Conservation (phyloP, 345 rosid species). For the Eucalyptus urophylla region DNA sequence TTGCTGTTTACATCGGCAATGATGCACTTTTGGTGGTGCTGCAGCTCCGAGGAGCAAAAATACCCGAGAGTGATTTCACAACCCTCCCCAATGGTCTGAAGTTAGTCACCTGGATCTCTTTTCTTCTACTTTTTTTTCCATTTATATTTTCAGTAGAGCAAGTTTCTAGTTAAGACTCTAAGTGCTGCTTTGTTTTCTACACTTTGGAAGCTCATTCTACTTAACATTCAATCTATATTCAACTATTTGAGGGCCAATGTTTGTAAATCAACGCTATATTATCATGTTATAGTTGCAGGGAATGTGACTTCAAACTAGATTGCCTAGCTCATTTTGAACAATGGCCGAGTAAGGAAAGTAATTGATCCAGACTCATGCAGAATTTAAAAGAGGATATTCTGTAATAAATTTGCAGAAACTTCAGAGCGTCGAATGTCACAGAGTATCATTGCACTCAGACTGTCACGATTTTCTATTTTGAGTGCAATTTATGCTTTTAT, state of each 20-base stretch:
- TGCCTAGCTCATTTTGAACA: background rate
- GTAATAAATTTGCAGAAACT: background rate
- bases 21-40: background rate
- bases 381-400: background rate
- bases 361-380: background rate
- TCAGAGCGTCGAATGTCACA: background rate
- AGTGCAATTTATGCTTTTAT: background rate
- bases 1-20: background rate
- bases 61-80: conserved; percentile 77
- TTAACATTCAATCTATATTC: background rate
- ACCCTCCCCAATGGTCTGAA: conserved; percentile 82
- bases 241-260: background rate
- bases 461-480: background rate
- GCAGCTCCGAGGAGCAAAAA: conserved; percentile 80
- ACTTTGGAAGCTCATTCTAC: background rate
- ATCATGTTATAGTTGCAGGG: background rate
- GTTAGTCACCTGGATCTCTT: conserved; percentile 37
- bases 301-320: background rate
- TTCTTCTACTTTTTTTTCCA: background rate
- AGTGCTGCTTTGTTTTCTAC: background rate
- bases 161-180: background rate
- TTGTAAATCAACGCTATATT: background rate
- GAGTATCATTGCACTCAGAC: background rate
- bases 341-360: background rate
- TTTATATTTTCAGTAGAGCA: background rate